Evolutionary conservation across 306 rosid genomes (phyloP), one percentile per base, ranked within the genome.

Genomic region (Sechiopsis laciniata): DNA sequence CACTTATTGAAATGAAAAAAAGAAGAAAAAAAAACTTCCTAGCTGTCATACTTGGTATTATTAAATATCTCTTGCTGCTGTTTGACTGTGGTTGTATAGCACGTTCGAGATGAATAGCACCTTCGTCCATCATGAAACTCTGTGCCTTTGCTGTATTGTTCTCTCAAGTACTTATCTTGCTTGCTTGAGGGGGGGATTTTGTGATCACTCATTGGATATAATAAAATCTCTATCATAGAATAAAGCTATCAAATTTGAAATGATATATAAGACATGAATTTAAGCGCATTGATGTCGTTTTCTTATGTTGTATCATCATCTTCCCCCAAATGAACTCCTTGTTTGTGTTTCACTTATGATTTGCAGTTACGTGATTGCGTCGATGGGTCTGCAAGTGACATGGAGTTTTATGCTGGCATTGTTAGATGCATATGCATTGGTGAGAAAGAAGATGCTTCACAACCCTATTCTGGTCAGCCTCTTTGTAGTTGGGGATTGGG

Each of bases 401-500:
- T 92, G 98, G 98, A 92, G 96, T 81, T 83, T 84, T 48, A 83
- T 83, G 60, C 85, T 92, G 66, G 91, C 91, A 76, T 67, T 84
- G 61, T 59, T 90, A 75, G 98, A 92, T 78, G 93, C 90, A 77
- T 85, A 90, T 78, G 90, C 96, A 69, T 80, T 88, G 81, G 72
- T 74, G 84, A 87, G 85, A 77, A 90, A 88, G 86, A 90, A 88
- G 79, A 85, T 78, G 81, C 85, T 92, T 76, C 96, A 84, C 78
- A 90, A 90, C 40, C 90, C 85, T 35, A 84, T 88, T 48, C 74
- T 90, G 35, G 89, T 92, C 79, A 92, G 98, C 88, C 98, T 92
- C 83, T 92, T 85, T 21, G 86, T 84, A 21, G 90, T 92, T 74
- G 98, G 96, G 84, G 98, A 92, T 75, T 92, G 98, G 98, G 98